phyloP scores from a whole-genome alignment of 2,329 filamentous ascomycete genomes.

The Xylaria sp. region DNA sequence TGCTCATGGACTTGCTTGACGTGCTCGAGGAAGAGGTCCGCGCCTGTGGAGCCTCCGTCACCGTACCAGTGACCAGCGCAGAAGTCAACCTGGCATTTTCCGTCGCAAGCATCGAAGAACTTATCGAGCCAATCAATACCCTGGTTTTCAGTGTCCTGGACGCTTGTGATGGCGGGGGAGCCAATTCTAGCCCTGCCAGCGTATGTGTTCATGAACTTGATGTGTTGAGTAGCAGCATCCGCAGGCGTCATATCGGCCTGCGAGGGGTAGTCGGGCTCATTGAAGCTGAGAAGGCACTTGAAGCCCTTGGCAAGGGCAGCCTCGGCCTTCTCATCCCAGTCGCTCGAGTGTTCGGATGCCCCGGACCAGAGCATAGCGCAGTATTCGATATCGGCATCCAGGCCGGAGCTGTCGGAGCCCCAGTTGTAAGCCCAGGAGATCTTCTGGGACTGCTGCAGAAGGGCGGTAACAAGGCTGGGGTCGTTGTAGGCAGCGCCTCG shows the following conservation, averaged over 20 bases:
- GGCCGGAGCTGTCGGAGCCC: slow-evolving; percentile 34
- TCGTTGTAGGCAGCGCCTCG: slow-evolving; percentile 41
- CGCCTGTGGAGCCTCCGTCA: slow-evolving; percentile 42
- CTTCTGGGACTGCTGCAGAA: slow-evolving; percentile 25
- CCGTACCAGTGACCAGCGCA: slow-evolving; percentile 69
- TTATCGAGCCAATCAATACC: slow-evolving; percentile 60
- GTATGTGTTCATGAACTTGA: slow-evolving; percentile 58
- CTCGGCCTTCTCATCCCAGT: slow-evolving; percentile 56
- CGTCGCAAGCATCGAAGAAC: slow-evolving; percentile 56
- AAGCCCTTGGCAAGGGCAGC: slow-evolving; percentile 56
- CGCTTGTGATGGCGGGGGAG: slow-evolving; percentile 66
- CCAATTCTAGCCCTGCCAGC: slow-evolving; percentile 56
- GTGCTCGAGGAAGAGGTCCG: slow-evolving; percentile 57
- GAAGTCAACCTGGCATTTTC: slow-evolving; percentile 60
- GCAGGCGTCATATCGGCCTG: slow-evolving; percentile 62
- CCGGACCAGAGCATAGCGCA: slow-evolving; percentile 70
- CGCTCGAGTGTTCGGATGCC: slow-evolving; percentile 43
- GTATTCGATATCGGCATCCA: slow-evolving; percentile 53
- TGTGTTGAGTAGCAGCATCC: slow-evolving; percentile 56
- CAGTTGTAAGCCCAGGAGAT: slow-evolving; percentile 41
- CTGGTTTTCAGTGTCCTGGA: slow-evolving; percentile 47
- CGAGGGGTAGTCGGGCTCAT: slow-evolving; percentile 67
- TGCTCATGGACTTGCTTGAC: slow-evolving; percentile 49
- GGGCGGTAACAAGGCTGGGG: slow-evolving; percentile 31
- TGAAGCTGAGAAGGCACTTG: slow-evolving; percentile 66